Conservation (phyloP, 2,329 filamentous ascomycete species). For the Ceratocystis variospora region DNA sequence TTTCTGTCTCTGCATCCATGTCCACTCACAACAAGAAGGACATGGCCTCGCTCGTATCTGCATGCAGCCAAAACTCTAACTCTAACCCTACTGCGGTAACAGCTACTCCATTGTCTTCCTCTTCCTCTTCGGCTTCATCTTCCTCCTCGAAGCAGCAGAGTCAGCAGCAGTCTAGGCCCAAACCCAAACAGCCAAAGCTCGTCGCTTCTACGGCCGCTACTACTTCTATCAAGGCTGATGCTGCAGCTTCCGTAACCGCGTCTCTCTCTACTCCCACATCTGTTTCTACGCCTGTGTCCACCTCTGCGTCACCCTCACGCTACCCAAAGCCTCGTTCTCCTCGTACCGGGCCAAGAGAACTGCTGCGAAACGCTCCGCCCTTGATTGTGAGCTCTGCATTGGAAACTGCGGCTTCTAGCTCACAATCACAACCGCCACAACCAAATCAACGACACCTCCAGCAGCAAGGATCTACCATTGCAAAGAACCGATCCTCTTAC, state of each 20-base stretch:
- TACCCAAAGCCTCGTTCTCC: neutral
- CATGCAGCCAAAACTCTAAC: neutral
- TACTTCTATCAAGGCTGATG: neutral
- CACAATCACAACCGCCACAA: no score
- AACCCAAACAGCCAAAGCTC: neutral
- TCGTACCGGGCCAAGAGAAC: neutral
- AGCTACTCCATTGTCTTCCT: no score
- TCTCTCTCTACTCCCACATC: slow-evolving; percentile 30
- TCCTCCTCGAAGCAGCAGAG: neutral
- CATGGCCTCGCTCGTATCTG: neutral
- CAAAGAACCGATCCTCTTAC: slow-evolving; percentile 72
- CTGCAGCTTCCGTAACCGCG: slow-evolving; percentile 32
- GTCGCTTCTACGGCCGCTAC: neutral
- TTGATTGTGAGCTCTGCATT: slow-evolving; percentile 43
- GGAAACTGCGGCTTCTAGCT: slow-evolving; percentile 21
- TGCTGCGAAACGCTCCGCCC: slow-evolving; percentile 23
- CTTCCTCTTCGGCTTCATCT: no score
- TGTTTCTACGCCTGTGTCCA: neutral
- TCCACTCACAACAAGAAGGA: slow-evolving; percentile 29
- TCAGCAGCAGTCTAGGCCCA: neutral
- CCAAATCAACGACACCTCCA: slow-evolving; percentile 25
- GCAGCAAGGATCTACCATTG: slow-evolving; percentile 47
- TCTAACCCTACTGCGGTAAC: neutral
- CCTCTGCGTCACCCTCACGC: neutral
- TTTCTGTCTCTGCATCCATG: slow-evolving; percentile 37